Conservation (phyloP, 1,284 basidiomycete species). For the Thelephora terrestris region DNA sequence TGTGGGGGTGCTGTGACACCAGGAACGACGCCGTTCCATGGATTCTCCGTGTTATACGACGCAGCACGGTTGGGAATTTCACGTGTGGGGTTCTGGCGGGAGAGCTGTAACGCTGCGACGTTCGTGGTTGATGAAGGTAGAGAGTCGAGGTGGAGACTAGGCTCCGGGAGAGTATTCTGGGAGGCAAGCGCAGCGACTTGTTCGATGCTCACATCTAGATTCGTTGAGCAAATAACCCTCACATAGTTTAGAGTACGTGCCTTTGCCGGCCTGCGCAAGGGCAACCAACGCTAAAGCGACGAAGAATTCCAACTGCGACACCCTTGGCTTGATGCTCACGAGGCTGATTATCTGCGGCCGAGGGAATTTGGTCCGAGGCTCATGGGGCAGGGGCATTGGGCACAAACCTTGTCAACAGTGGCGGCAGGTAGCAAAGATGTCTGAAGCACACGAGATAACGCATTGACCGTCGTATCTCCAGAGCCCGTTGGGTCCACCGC, state of each 20-base stretch:
- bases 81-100: slow-evolving; percentile 28
- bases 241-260: slow-evolving; percentile 26
- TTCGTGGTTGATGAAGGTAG: slow-evolving; percentile 42
- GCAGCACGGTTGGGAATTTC: slow-evolving; percentile 19
- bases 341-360: slow-evolving; percentile 65
- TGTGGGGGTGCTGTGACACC: slow-evolving; percentile 6
- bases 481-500: slow-evolving; percentile 55
- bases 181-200: slow-evolving; percentile 65
- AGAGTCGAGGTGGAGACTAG: slow-evolving; percentile 51
- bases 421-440: slow-evolving; percentile 72
- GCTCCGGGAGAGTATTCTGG: slow-evolving; percentile 62
- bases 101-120: slow-evolving; percentile 27
- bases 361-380: neutral
- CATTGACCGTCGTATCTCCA: slow-evolving; percentile 72
- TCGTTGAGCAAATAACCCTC: neutral
- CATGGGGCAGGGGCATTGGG: neutral
- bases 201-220: slow-evolving; percentile 67
- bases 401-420: slow-evolving; percentile 67
- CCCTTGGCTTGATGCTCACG: slow-evolving; percentile 63
- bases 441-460: slow-evolving; percentile 67
- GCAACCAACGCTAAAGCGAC: slow-evolving; percentile 80
- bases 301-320: slow-evolving; percentile 82
- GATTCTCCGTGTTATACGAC: slow-evolving; percentile 53
- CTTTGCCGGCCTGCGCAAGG: slow-evolving; percentile 73
- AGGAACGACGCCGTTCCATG: slow-evolving; percentile 44